Evolutionary conservation across 169 alveolate genomes (phyloP), one percentile per base, ranked within the genome.

Genomic region (Cryptosporidium sp.): DNA sequence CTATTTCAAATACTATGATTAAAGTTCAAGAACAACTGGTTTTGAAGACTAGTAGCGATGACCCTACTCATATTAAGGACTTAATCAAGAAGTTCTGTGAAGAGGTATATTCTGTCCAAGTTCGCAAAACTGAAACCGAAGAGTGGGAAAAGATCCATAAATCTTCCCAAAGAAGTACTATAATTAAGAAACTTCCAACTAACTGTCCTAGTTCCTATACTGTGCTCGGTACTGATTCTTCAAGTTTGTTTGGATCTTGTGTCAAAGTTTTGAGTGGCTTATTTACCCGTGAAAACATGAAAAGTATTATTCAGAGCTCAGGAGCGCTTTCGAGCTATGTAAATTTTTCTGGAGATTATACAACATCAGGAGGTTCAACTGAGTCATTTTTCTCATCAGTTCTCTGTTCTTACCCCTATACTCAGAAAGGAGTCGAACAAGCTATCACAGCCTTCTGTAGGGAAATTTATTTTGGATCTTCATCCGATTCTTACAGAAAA

Each of bases 71-170:
- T 0, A 31, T 73, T 10, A 73, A 73, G 37, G 43, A 73, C 14
- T 9, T 29, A 1, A 73, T 73, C 35, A 73, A 73, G 37, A 18
- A 18, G 0, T 73, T 73, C 39, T 73, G 86, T 37, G 45, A 55
- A 2, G 12, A 2, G 0, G 37, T 59, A 0, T 73, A 73, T 73
- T n/a, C 50, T 1, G 41, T 8, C 16, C 1, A 29, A 33, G n/a
- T 2, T 18, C 6, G 2, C 18, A 4, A 33, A 2, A 52, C n/a
- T 29, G 50, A 58, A 7, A 12, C 37, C 1, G 23, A 0, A 7
- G 86, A 73, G 55, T 73, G 86, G 86, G 14, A 18, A 14, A 73
- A 73, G 33, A 8, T 73, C 31, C 26, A 29, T 10, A 35, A 37
- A 18, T 1, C 16, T 16, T 73, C 86, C 12, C 39, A 9, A 1